These are phyloP conservation scores for Citrus sinensis DNA, from an alignment of 345 rosid species.

Conservation along the genomic window DNA sequence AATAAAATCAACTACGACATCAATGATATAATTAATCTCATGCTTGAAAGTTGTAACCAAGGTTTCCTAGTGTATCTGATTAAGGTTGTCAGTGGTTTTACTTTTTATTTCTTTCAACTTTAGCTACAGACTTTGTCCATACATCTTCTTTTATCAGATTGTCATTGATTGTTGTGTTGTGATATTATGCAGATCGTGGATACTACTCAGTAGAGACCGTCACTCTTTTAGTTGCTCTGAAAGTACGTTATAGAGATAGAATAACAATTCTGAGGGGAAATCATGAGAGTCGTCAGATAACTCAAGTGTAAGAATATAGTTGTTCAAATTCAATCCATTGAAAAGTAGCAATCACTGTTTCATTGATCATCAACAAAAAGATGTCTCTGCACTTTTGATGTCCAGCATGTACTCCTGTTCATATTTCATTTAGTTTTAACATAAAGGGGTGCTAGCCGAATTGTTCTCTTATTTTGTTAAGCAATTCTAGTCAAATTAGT, in stretches of 20 bases:
- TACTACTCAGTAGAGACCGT: slow-evolving; percentile 66
- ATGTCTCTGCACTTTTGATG: neutral
- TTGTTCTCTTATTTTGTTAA: neutral
- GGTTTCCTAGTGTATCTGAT: neutral
- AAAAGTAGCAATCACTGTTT: neutral
- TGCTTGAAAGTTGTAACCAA: neutral
- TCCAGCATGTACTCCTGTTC: neutral
- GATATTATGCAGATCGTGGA: slow-evolving; percentile 48
- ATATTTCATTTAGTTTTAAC: neutral
- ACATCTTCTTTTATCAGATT: neutral
- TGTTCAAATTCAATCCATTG: neutral
- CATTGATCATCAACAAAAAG: neutral
- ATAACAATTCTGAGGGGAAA: slow-evolving; percentile 59
- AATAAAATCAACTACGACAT: neutral
- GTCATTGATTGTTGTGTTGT: neutral
- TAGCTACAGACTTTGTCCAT: neutral
- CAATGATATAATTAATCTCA: neutral
- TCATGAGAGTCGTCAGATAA: slow-evolving; percentile 64
- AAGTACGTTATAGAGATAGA: slow-evolving; percentile 62
- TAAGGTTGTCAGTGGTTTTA: neutral
- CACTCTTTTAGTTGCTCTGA: slow-evolving; percentile 54
- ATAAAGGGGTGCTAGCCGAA: neutral
- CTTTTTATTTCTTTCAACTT: neutral
- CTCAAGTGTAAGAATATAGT: slow-evolving; percentile 51
- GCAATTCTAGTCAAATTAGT: neutral